Evolutionary conservation across 768 basidiomycete species (phyloP), one percentile per base, ranked within the genome.

Genomic region (Agaricus blazei): DNA sequence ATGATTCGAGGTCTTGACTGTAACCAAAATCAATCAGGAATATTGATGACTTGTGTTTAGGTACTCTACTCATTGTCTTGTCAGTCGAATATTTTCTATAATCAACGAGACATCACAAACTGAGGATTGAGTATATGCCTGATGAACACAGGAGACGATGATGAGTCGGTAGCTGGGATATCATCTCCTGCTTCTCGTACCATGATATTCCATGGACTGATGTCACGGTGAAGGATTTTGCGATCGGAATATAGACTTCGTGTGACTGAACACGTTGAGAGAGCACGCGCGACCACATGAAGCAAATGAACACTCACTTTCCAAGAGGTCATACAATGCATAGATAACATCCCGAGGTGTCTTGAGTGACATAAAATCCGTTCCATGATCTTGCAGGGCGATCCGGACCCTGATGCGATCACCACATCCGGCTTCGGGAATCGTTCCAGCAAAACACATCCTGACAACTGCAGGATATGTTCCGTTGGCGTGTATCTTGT

Each of bases 311-410:
- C 31, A 34, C 59, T 52, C 40, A 57, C 59, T 29, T 40, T 60
- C 56, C 11, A 60, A 34, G 9, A 60, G 52, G 37, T 57, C 59
- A 14, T 60, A 54, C 36, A 56, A 42, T 5, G 49, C 37, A n/a
- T 46, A 45, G 15, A 51, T 14, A 14, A 42, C 37, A 38, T 51
- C 15, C 5, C 51, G 26, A 9, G 51, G 51, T 8, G 51, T 43
- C 1, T 41, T 28, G 2, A 51, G 19, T 26, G 41, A 38, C 38
- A 51, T 41, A 37, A 51, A 51, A 28, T 15, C 42, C 0, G 27
- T 51, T 11, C 51, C 51, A 12, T 19, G n/a, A 38, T 51, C 51
- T 19, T 19, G 6, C 3, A 29, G n/a, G 11, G 27, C 19, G 4
- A 51, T 51, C n/a, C 51, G 51, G 7, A 19, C 9, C 28, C 29